Conservation (phyloP, 169 alveolate genomes). For the Plasmodium relictum region DNA sequence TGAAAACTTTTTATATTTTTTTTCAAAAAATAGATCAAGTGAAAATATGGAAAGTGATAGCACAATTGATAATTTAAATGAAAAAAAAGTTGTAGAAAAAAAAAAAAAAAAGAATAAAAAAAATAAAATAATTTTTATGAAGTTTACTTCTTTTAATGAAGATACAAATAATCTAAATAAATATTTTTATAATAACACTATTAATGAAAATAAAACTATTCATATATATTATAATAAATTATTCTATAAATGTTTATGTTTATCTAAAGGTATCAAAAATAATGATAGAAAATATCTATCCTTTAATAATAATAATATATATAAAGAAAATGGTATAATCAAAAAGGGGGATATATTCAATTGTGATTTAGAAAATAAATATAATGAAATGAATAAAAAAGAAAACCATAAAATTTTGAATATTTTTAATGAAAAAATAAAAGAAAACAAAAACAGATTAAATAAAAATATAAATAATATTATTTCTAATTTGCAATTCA, state of each 20-base stretch:
- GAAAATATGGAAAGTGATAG: slow-evolving; percentile 70
- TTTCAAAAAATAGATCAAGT: slow-evolving; percentile 13
- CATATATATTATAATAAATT: slow-evolving; percentile 25
- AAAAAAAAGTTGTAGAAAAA: slow-evolving; percentile 12
- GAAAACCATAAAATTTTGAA: slow-evolving; percentile 9
- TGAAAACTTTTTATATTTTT: slow-evolving; percentile 55
- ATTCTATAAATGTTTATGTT: slow-evolving; percentile 15
- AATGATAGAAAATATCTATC: not conserved
- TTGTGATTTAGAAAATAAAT: slow-evolving; percentile 34
- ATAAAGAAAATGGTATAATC: not conserved
- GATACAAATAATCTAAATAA: slow-evolving; percentile 1
- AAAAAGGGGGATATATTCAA: slow-evolving; percentile 26
- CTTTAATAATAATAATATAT: no score
- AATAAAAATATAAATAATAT: not conserved
- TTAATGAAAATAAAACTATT: not conserved
- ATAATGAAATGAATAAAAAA: slow-evolving; percentile 12
- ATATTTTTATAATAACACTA: not conserved
- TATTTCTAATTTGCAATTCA: not conserved
- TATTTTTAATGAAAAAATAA: slow-evolving; percentile 34
- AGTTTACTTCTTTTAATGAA: slow-evolving; percentile 10
- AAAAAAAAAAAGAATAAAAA: slow-evolving; percentile 47
- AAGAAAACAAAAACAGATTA: slow-evolving; percentile 1
- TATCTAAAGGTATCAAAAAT: slow-evolving; percentile 5
- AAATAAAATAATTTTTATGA: slow-evolving; percentile 32
- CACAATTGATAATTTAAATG: slow-evolving; percentile 62